Evolutionary conservation across 345 rosid species (phyloP), one percentile per base, ranked within the genome.

Genomic region (Lepidium aucheri): DNA sequence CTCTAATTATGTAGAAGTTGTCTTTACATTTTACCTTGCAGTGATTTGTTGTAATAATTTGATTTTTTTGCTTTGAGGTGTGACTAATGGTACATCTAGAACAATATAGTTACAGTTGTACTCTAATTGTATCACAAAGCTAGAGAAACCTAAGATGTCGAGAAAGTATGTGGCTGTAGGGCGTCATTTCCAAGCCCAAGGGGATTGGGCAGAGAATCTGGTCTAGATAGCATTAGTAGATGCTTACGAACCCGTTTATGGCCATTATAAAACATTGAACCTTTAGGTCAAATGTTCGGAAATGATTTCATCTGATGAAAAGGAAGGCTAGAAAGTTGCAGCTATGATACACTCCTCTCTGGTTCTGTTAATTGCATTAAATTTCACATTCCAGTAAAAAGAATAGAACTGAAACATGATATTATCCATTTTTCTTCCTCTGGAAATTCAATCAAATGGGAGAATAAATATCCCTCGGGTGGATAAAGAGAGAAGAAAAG

Each of bases 361-460:
- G 82, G 81, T 39, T 79, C 84, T 34, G 74, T 76, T n/a, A 80
- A 79, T 68, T 91, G 98, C 66, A 55, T 78, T 32, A 77, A 91
- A 57, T 82, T 87, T 65, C 98, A 91, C 77, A 75, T 65, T 41
- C 81, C 82, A 33, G 92, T 84, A 83, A 84, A 79, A 26, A 85
- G 86, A 76, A 42, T 76, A 84, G 82, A 76, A 42, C 22, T 87
- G 59, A 89, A 81, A 80, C 82, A 72, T 56, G 90, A 86, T 34
- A 61, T 91, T 15, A 89, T 89, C 32, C 5, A 63, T 20, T 58
- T 34, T 91, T 87, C 68, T 69, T 70, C 60, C 75, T 41, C 14
- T 91, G 91, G 95, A 76, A 78, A 64, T 85, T 91, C 77, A 61
- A 84, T 60, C 65, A 49, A 38, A 87, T 89, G 96, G 96, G 98